Base-by-base conservation (phyloP, 805 yeast genomes). In the Wickerhamomyces sydowiorum region DNA sequence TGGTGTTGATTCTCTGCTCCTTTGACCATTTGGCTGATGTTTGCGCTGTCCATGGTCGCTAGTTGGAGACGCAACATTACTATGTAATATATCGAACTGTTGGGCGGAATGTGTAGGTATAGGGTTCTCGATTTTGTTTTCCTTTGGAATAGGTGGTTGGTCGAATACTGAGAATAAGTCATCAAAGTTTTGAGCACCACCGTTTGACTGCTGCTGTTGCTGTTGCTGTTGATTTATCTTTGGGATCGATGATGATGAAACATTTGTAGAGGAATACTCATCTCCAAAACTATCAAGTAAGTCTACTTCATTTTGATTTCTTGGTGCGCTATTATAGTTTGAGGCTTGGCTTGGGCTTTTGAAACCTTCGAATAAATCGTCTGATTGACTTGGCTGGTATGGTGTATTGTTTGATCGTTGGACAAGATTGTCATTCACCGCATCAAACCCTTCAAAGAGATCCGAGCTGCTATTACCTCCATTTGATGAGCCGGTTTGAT, bases 101-200 rank as follows among this genome's bases (percentile, higher is more conserved):
- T 22, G 37, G 7, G 7, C 15, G 5, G 37, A 22, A 34, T 15
- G 20, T 9, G 28, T 34, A 12, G 45, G 47, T 23, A 22, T 29
- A 4, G 45, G 50, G 12, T 27, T 38, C 9, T 33, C 39, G 13
- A 42, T 27, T 24, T 32, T 27, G n/a, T 24, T 24, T 9, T 39
- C 30, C 27, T 34, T 29, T 20, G 40, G 48, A 3, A 38, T 23
- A 14, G 52, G 47, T 23, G 52, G 41, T 23, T 43, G 43, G 41
- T 61, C 61, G 37, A 61, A 61, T 3, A 59, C 62, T 2, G 66
- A 54, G 40, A 61, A 61, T 12, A 61, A 51, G 31, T 56, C 60
- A 35, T 61, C 66, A 14, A 61, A 19, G 14, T 57, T 53, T 25
- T 52, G 54, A 29, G 34, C 41, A 12, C 35, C 37, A 2, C 46